Evolutionary conservation across 2,329 filamentous ascomycete species (phyloP).

Genomic region (Bipolaris cookei): DNA sequence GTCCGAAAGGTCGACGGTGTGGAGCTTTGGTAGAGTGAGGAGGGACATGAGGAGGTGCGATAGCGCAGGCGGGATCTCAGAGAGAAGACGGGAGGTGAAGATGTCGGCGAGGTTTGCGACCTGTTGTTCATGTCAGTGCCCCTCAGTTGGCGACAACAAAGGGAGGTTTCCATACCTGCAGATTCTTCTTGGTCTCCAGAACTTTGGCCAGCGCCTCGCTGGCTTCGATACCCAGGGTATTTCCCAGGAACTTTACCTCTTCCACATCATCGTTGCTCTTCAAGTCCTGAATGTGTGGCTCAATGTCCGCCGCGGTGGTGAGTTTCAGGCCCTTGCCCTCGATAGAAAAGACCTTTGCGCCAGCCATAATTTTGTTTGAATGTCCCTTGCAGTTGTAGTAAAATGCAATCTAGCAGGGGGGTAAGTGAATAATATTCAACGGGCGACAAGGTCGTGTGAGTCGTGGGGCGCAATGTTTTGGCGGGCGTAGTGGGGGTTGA

Average conservation of each 20-base stretch:
- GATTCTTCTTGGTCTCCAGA: constrained; percentile 80
- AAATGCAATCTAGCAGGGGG: constrained; percentile 12
- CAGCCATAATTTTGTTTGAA: constrained; percentile 48
- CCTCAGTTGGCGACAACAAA: neutral
- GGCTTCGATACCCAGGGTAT: constrained; percentile 89
- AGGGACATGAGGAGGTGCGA: constrained; percentile 84
- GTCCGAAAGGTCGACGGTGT: constrained; percentile 94
- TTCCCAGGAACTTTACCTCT: constrained; percentile 85
- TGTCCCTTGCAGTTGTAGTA: constrained; percentile 1
- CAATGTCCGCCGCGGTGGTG: constrained; percentile 83
- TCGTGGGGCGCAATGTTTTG: constrained; percentile 32
- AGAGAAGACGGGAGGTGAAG: constrained; percentile 91
- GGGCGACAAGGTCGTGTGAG: constrained; percentile 6
- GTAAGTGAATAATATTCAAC: constrained; percentile 1
- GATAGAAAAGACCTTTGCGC: constrained; percentile 78
- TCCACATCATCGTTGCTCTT: constrained; percentile 75
- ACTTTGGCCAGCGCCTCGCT: constrained; percentile 85
- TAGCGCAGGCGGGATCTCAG: constrained; percentile 90
- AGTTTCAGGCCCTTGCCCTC: constrained; percentile 93
- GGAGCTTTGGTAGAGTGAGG: constrained; percentile 82
- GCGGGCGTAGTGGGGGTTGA: constrained; percentile 38
- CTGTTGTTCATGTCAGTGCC: constrained; percentile 49
- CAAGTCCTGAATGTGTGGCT: constrained; percentile 80
- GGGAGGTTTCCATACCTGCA: constrained; percentile 62
- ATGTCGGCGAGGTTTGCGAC: constrained; percentile 93